These are phyloP conservation scores for Straminergon stramineum DNA, from an alignment of 225 moss, liverwort and hornwort genomes.

Conservation along the genomic window DNA sequence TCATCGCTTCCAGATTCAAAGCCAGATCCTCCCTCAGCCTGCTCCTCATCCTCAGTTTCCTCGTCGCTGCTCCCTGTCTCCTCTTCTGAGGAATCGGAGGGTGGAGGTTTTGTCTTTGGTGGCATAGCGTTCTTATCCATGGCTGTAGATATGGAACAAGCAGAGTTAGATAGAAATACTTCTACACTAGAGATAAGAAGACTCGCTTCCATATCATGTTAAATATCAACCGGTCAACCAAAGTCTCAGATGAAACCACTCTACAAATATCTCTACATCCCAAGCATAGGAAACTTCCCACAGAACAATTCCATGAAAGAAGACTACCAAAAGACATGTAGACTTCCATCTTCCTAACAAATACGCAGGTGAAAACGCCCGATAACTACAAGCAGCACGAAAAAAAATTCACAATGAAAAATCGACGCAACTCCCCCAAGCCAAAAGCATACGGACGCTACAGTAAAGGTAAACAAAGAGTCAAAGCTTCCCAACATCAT, in stretches of 20 bases:
- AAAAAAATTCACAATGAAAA: background rate
- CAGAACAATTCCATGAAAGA: background rate
- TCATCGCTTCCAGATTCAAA: conserved; percentile 47
- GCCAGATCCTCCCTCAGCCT: conserved; percentile 33
- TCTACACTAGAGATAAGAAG: background rate
- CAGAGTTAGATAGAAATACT: background rate
- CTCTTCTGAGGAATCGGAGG: conserved; percentile 27
- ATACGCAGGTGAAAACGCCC: background rate
- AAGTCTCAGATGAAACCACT: background rate
- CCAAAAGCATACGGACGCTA: background rate
- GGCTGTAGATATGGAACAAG: background rate
- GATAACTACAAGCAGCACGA: background rate
- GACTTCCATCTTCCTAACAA: background rate
- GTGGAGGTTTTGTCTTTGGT: conserved; percentile 25
- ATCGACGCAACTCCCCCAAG: background rate
- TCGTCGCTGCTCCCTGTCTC: conserved; percentile 33
- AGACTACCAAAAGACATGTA: background rate
- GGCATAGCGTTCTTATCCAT: conserved; percentile 25
- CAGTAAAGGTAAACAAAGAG: background rate
- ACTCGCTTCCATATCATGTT: background rate
- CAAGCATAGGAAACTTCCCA: background rate
- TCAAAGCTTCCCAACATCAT: background rate
- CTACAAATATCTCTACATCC: background rate
- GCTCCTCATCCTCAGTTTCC: conserved; percentile 42
- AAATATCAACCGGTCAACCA: background rate